Evolutionary conservation across 1,284 basidiomycete genomes (phyloP), one percentile per base, ranked within the genome.

Genomic region (Ustilago bromivora): DNA sequence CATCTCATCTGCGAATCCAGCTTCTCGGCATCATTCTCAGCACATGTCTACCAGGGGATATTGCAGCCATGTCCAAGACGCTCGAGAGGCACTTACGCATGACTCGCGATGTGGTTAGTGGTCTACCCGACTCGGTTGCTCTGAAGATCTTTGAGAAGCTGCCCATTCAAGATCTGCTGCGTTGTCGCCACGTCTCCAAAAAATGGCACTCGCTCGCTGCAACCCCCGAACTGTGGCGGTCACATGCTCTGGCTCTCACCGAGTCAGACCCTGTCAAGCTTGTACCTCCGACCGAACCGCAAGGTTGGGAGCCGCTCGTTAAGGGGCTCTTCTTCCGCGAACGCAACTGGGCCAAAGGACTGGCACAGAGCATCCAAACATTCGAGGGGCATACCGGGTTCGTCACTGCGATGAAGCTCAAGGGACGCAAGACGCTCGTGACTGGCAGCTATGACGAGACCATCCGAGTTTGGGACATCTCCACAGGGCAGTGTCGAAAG

Each of bases 391-490:
- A 96, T 81, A 93, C 92, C 7, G 93, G 92, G 83, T 96, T 95
- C 84, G 94, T 93, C 76, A 96, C 94, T 0, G 93, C 92, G 0
- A 88, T 96, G 43, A 89, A 94, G 36, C 87, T 96, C 41, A 89
- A 91, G 67, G 93, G 90, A 86, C 71, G 79, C 56, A 85, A 77
- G 87, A 85, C 80, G 7, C 88, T 96, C 43, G 93, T 96, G 73
- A 94, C 92, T 75, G 94, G 94, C 17, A 93, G 92, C 51, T 95
- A 95, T 82, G 94, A 96, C 74, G 94, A 95, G 59, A 87, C 86
- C 3, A 54, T 69, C 41, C 78, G 82, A 35, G 71, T 82, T 34
- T 83, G 82, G 82, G 81, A 83, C 55, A 65, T 82, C 38, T 62
- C 92, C 66, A 92, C 91, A 0, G 93, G 92, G 6, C 91, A 92